These are phyloP conservation scores for Ogataea pini DNA, from an alignment of 805 yeast genomes.

Conservation along the genomic window DNA sequence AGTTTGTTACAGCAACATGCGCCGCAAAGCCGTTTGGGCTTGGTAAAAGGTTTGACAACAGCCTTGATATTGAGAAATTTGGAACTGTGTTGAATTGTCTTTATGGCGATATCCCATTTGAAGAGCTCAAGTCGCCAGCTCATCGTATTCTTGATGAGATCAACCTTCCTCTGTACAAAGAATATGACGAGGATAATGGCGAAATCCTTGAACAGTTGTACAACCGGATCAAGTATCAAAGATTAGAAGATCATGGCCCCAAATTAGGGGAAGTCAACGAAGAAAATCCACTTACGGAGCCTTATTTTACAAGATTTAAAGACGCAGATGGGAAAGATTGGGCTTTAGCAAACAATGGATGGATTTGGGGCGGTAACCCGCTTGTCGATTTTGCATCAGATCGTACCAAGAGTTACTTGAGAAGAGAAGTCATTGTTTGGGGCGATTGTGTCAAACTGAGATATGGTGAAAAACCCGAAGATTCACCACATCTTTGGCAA, in stretches of 20 bases:
- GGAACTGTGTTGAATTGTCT: slow-evolving; percentile 50
- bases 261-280: slow-evolving; percentile 64
- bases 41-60: slow-evolving; percentile 52
- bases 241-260: slow-evolving; percentile 84
- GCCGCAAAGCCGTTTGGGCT: slow-evolving; percentile 45
- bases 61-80: slow-evolving; percentile 50
- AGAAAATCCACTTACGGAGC: slow-evolving; percentile 70
- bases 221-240: slow-evolving; percentile 73
- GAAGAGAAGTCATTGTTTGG: slow-evolving; percentile 96
- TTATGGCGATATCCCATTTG: slow-evolving; percentile 36
- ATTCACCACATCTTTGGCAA: slow-evolving; percentile 88
- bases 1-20: slow-evolving; percentile 47
- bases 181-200: slow-evolving; percentile 71
- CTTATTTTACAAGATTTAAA: slow-evolving; percentile 78
- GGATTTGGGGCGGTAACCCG: slow-evolving; percentile 99
- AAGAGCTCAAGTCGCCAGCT: slow-evolving; percentile 42
- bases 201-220: slow-evolving; percentile 68
- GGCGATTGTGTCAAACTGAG: slow-evolving; percentile 94
- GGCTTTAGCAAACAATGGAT: slow-evolving; percentile 91
- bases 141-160: slow-evolving; percentile 68
- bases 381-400: slow-evolving; percentile 88
- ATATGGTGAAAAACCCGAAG: slow-evolving; percentile 74
- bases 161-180: slow-evolving; percentile 68
- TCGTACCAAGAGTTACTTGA: slow-evolving; percentile 73
- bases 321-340: slow-evolving; percentile 56